Evolutionary conservation across 306 rosid genomes (phyloP).

Genomic region (Glycine soja): DNA sequence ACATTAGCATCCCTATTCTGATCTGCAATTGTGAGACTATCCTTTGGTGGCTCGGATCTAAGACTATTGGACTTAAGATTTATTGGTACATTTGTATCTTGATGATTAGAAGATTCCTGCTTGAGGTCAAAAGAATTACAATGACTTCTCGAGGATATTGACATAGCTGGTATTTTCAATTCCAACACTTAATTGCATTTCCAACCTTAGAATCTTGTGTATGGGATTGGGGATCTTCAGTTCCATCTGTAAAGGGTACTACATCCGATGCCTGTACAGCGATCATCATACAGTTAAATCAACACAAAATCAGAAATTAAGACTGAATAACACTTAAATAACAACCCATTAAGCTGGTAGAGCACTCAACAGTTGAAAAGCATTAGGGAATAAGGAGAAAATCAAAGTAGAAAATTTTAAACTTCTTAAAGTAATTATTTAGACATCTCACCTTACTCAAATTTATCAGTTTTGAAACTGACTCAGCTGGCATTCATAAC

Average conservation of each 20-base stretch:
- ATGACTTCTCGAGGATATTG: too few species aligned
- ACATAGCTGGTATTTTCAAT: constrained; percentile 6
- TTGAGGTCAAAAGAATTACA: too few species aligned
- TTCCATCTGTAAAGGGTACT: constrained; percentile 46
- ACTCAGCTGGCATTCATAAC: neutral
- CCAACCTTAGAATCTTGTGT: constrained; percentile 36
- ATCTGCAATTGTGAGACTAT: constrained; percentile 49
- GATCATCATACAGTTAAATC: constrained; percentile 31
- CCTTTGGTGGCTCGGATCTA: constrained; percentile 44
- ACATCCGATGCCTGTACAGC: constrained; percentile 55
- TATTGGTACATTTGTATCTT: constrained; percentile 43
- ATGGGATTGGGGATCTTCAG: constrained; percentile 44
- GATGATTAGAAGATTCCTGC: constrained; percentile 33
- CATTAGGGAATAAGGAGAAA: neutral
- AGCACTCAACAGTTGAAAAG: neutral
- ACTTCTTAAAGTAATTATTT: neutral
- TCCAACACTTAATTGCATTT: constrained; percentile 43
- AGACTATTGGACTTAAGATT: constrained; percentile 43
- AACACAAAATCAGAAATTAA: constrained; percentile 9
- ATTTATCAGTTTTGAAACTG: constrained; percentile 3
- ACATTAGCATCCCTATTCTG: constrained; percentile 47
- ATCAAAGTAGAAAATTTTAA: neutral
- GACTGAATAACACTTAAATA: neutral
- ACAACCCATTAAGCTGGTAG: neutral
- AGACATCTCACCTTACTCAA: neutral